Conservation (phyloP, 2,329 filamentous ascomycete species). For the Botrytis fragariae region DNA sequence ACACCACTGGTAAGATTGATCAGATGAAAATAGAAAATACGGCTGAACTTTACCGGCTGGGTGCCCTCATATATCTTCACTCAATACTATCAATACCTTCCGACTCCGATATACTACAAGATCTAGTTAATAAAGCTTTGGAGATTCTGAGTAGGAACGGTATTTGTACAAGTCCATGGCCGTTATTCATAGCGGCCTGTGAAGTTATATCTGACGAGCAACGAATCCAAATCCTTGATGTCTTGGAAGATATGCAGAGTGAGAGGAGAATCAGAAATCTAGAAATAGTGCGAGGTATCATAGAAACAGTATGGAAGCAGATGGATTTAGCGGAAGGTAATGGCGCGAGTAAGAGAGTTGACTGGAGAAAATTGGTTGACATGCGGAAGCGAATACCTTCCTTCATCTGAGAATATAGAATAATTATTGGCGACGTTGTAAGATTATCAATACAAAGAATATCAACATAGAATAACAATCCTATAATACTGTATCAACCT, state of each 20-base stretch:
- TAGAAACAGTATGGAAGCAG: constrained; percentile 48
- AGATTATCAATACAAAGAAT: background rate
- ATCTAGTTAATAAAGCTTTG: constrained; percentile 39
- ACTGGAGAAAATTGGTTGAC: constrained; percentile 21
- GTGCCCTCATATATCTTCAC: constrained; percentile 45
- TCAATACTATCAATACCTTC: constrained; percentile 25
- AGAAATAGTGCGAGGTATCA: constrained; percentile 44
- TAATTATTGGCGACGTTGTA: constrained; percentile 12
- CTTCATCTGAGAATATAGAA: constrained; percentile 15
- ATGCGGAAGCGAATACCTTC: constrained; percentile 15
- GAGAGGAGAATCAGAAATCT: constrained; percentile 48
- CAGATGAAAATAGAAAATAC: constrained; percentile 40
- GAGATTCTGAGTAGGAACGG: constrained; percentile 40
- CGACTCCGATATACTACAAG: constrained; percentile 28
- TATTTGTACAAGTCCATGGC: constrained; percentile 50
- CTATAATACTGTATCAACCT: background rate
- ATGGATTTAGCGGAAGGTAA: constrained; percentile 40
- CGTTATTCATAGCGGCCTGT: constrained; percentile 48
- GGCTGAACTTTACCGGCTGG: constrained; percentile 48
- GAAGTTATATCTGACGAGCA: constrained; percentile 45
- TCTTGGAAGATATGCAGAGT: constrained; percentile 45
- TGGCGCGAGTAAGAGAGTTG: constrained; percentile 4
- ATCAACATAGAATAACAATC: background rate
- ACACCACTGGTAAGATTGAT: constrained; percentile 34
- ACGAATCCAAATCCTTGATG: constrained; percentile 42